Percentiles rank a stretch among this genome's conserved stretches.
These are phyloP conservation scores for Colletotrichum sp. DNA, from an alignment of 2,329 filamentous ascomycete species.

Conservation along the genomic window DNA sequence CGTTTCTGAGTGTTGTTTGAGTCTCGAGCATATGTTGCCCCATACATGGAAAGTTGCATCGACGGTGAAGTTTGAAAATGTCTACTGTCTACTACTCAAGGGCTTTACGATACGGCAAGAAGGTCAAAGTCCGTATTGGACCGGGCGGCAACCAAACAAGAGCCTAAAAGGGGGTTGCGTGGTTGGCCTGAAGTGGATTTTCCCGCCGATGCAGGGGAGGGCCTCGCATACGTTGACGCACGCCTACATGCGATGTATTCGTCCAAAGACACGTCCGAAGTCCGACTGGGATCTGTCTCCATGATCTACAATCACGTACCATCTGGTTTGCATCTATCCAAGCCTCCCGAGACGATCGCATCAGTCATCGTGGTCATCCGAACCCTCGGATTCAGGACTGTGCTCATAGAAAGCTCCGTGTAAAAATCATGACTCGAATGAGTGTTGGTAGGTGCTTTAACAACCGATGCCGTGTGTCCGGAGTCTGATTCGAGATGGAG, in stretches of 20 bases:
- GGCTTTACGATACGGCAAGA: rapidly evolving
- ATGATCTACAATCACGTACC: background rate
- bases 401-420: background rate
- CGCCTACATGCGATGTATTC: rapidly evolving
- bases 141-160: background rate
- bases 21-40: background rate
- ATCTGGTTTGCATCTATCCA: background rate
- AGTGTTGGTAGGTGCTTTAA: background rate
- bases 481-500: background rate
- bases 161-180: background rate
- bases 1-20: background rate
- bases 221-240: background rate
- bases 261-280: background rate
- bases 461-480: background rate
- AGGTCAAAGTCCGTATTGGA: background rate
- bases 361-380: background rate
- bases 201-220: background rate
- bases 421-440: background rate
- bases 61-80: background rate
- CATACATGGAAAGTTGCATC: background rate
- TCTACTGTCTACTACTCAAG: background rate
- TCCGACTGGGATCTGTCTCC: background rate
- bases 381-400: background rate
- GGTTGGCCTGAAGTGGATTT: background rate
- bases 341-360: background rate